These are phyloP conservation scores for Penicillium olsonii DNA, from an alignment of 2,329 filamentous ascomycete species.

Conservation along the genomic window DNA sequence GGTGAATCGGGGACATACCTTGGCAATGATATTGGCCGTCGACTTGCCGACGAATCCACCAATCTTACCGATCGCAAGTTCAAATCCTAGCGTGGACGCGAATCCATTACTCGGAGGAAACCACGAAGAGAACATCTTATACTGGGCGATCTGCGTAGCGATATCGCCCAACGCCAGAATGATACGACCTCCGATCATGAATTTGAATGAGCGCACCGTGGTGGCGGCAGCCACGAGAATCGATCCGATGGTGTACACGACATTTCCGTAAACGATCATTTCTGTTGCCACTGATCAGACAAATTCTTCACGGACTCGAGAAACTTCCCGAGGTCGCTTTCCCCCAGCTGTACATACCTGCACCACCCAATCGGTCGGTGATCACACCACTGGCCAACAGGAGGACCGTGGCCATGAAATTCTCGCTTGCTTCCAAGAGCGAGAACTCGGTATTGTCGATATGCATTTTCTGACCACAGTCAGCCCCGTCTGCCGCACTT, in stretches of 20 bases:
- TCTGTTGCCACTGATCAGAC: constrained; percentile 28
- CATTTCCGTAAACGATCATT: constrained; percentile 63
- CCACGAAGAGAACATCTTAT: constrained; percentile 67
- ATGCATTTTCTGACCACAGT: constrained; percentile 45
- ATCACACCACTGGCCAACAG: constrained; percentile 58
- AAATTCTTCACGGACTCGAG: no score
- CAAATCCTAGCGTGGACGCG: constrained; percentile 62
- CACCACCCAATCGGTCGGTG: constrained; percentile 61
- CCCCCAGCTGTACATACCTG: no score
- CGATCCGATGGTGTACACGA: constrained; percentile 59
- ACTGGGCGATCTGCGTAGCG: constrained; percentile 64
- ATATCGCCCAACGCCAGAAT: constrained; percentile 63
- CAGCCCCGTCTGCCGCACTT: not conserved
- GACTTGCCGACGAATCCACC: constrained; percentile 63
- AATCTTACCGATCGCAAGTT: constrained; percentile 63
- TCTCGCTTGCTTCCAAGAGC: constrained; percentile 60
- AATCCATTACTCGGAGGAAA: constrained; percentile 64
- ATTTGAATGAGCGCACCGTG: constrained; percentile 57
- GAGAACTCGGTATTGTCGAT: constrained; percentile 64
- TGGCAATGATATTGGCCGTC: constrained; percentile 61
- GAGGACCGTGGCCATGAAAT: constrained; percentile 62
- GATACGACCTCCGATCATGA: constrained; percentile 62
- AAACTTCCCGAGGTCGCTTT: no score
- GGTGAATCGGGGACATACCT: constrained; percentile 21
- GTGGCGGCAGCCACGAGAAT: constrained; percentile 62